Evolutionary conservation across 2,329 filamentous ascomycete genomes (phyloP).

Genomic region (Trichoderma semiorbis): DNA sequence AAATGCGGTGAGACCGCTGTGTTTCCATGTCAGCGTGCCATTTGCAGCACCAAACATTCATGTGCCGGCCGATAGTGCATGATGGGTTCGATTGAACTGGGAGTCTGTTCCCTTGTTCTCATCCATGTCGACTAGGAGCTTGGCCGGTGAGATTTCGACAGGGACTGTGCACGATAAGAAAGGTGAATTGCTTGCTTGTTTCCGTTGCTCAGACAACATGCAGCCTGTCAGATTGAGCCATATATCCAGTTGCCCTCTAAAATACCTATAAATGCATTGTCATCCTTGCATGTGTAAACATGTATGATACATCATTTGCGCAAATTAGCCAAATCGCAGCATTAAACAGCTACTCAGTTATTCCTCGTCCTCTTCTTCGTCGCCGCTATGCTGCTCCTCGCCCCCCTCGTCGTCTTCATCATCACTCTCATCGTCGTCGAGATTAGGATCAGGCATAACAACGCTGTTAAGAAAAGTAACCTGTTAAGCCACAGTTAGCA

Average conservation of each 20-base stretch:
- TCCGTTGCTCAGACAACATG: background rate
- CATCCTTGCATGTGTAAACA: background rate
- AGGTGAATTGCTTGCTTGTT: background rate
- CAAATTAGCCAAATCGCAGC: background rate
- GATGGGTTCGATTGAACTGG: background rate
- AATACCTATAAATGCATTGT: background rate
- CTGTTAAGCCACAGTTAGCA: constrained; percentile 37
- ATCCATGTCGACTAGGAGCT: background rate
- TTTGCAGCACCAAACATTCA: background rate
- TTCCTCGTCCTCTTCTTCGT: background rate
- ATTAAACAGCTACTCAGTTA: background rate
- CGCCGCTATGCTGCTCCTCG: constrained; percentile 11
- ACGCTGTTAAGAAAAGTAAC: constrained; percentile 68
- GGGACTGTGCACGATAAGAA: background rate
- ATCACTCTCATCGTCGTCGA: constrained; percentile 41
- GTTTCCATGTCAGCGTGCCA: background rate
- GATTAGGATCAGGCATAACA: constrained; percentile 65
- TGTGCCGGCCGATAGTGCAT: background rate
- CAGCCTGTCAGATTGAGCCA: background rate
- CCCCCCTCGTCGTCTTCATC: constrained; percentile 33
- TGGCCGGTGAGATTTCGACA: background rate
- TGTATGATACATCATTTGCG: background rate
- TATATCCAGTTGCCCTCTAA: background rate
- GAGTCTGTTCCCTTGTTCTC: background rate
- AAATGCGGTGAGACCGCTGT: background rate